phyloP scores from a whole-genome alignment of 768 basidiomycete genomes.

The Pleurotus platypus region DNA sequence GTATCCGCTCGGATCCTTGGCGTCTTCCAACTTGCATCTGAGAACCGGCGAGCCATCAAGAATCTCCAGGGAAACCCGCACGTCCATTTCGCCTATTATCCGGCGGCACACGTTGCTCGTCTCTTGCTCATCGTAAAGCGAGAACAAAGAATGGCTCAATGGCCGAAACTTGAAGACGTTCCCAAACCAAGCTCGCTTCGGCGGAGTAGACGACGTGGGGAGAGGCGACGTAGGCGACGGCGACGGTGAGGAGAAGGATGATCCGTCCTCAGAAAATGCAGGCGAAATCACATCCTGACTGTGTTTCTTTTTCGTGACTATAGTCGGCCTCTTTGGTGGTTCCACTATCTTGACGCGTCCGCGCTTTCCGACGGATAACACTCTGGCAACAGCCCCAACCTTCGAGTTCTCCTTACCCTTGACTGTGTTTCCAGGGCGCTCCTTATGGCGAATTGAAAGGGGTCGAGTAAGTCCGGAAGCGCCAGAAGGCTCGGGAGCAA shows the following conservation, averaged over 20 bases:
- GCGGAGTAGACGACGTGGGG: constrained; percentile 28
- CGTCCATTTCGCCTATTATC: constrained; percentile 68
- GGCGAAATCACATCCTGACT: constrained; percentile 26
- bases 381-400: constrained; percentile 27
- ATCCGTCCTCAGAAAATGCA: constrained; percentile 40
- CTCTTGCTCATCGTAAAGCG: constrained; percentile 52
- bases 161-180: constrained; percentile 88
- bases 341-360: constrained; percentile 51
- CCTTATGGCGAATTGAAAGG: constrained; percentile 40
- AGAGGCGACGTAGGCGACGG: constrained; percentile 41
- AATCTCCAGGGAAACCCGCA: constrained; percentile 63
- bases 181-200: constrained; percentile 77
- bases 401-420: constrained; percentile 59
- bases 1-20: constrained; percentile 50
- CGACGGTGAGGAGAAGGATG: constrained; percentile 29
- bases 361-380: constrained; percentile 41
- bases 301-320: constrained; percentile 34
- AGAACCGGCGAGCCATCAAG: constrained; percentile 63
- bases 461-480: constrained; percentile 29
- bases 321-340: constrained; percentile 27
- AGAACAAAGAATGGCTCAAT: constrained; percentile 52
- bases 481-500: not conserved
- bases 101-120: constrained; percentile 74
- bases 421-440: constrained; percentile 18
- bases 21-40: constrained; percentile 74